Evolutionary conservation across 75 land plant genomes (phyloP).

Genomic region (Sequoia sempervirens): DNA sequence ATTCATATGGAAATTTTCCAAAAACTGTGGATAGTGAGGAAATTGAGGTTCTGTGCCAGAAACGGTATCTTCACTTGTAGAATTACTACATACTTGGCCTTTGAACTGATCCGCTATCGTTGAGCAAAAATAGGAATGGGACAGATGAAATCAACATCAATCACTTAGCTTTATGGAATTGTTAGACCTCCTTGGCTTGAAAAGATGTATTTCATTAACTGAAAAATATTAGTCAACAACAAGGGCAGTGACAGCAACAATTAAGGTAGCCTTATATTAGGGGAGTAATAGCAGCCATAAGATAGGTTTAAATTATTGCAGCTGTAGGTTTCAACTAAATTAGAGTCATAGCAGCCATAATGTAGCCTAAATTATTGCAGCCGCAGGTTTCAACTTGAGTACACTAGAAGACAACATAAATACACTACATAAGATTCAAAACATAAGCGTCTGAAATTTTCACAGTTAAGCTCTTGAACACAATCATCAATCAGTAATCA

Average conservation of each 20-base stretch:
- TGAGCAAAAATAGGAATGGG: background rate
- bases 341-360: background rate
- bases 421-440: background rate
- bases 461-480: background rate
- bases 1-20: conserved; percentile 57
- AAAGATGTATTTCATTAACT: background rate
- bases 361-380: background rate
- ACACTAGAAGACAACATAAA: background rate
- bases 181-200: background rate
- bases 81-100: conserved; percentile 57
- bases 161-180: background rate
- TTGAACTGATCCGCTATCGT: conserved; percentile 51
- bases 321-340: background rate
- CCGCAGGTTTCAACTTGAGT: background rate
- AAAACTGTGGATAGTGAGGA: conserved; percentile 36
- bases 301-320: background rate
- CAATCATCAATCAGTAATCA: background rate
- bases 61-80: conserved; percentile 58
- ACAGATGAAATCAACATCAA: background rate
- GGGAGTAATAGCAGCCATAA: background rate
- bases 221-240: background rate
- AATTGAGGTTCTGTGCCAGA: conserved; percentile 58
- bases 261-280: background rate
- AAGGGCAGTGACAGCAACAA: background rate
- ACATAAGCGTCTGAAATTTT: background rate